Percentiles rank a stretch among this genome's conserved stretches.
These are phyloP conservation scores for Cyberlindnera maclurae DNA, from an alignment of 805 yeast species.

Conservation along the genomic window DNA sequence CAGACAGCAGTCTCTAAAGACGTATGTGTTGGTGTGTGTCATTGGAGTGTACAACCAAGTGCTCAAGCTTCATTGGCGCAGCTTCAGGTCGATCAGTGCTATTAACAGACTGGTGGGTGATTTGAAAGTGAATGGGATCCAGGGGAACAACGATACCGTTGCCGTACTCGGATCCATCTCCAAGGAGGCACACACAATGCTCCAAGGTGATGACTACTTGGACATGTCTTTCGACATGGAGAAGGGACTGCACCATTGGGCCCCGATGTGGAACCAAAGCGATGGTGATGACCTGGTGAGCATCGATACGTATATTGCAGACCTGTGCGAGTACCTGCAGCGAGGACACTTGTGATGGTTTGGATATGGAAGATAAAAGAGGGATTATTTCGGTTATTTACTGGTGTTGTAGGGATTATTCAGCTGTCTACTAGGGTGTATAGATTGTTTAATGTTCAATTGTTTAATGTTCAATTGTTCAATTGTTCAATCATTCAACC, in stretches of 20 bases:
- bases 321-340: conserved; percentile 2
- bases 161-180: conserved; percentile 7
- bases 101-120: conserved; percentile 32
- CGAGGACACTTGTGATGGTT: not conserved
- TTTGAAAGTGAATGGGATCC: conserved; percentile 34
- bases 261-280: conserved; percentile 13
- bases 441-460: no score
- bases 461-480: no score
- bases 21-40: conserved; percentile 31
- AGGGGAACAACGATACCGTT: conserved; percentile 28
- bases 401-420: no score
- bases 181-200: conserved; percentile 8
- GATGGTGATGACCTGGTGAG: conserved; percentile 11
- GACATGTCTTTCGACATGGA: conserved; percentile 4
- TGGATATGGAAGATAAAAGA: no score
- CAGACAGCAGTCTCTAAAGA: conserved; percentile 26
- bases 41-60: conserved; percentile 32
- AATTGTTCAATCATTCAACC: no score
- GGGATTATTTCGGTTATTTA: no score
- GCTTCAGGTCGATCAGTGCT: conserved; percentile 29
- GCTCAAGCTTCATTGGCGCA: conserved; percentile 31
- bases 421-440: no score
- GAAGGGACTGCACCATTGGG: conserved; percentile 10
- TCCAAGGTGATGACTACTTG: conserved; percentile 4
- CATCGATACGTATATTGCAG: conserved; percentile 10